phyloP scores from a whole-genome alignment of 345 rosid genomes.

The Arabidopsis thaliana region DNA sequence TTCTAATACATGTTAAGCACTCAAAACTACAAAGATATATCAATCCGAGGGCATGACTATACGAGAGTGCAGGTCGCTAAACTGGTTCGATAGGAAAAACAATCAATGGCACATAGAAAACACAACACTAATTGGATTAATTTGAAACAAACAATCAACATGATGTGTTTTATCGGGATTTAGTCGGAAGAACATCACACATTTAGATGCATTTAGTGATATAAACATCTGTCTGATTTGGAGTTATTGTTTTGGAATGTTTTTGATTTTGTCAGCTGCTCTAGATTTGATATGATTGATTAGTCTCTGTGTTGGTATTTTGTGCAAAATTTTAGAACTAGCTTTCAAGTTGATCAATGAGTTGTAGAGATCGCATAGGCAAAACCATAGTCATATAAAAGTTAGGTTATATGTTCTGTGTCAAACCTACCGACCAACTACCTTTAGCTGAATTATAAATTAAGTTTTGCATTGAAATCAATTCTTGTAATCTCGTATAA shows the following conservation, averaged over 20 bases:
- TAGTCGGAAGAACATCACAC: too few relatives aligned
- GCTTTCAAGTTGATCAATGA: not conserved
- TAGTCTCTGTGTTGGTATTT: constrained; percentile 9
- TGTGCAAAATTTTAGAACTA: not conserved
- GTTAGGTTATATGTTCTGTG: constrained; percentile 5
- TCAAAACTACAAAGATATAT: too few relatives aligned
- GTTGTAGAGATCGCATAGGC: constrained; percentile 12
- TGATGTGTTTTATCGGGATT: too few relatives aligned
- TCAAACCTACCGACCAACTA: constrained; percentile 37
- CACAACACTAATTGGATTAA: too few relatives aligned
- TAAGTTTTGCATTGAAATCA: not conserved
- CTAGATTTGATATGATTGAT: not conserved
- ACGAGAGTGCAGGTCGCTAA: too few relatives aligned
- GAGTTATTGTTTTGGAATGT: not conserved
- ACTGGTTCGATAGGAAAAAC: too few relatives aligned
- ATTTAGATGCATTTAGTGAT: not conserved
- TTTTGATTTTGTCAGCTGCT: constrained; percentile 11
- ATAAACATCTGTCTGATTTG: not conserved
- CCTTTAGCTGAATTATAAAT: constrained; percentile 16
- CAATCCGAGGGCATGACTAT: too few relatives aligned
- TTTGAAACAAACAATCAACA: too few relatives aligned
- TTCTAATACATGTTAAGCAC: too few relatives aligned
- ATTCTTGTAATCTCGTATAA: not conserved
- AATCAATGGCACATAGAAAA: too few relatives aligned
- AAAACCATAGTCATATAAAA: not conserved